Percentiles rank a stretch among this genome's conserved stretches.
Evolutionary conservation across 75 land plant species (phyloP).

Genomic region (Chamaecyparis obtusa): DNA sequence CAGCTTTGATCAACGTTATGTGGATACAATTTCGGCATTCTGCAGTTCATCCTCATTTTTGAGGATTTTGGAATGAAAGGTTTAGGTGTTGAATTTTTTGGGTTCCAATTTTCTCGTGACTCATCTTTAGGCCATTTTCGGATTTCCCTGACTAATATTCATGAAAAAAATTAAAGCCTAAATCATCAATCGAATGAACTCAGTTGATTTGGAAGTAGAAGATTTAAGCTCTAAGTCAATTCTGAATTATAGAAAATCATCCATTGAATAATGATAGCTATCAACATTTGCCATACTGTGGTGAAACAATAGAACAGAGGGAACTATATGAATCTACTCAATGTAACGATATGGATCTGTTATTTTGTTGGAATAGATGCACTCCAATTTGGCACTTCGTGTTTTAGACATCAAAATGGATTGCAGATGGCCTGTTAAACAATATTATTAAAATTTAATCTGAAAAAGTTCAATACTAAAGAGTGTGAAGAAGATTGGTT

Average conservation of each 20-base stretch:
- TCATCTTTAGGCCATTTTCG: not conserved
- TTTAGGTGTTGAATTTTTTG: not conserved
- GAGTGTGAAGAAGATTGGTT: not conserved
- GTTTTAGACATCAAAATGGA: not conserved
- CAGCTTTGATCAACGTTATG: not conserved
- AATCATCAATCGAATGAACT: not conserved
- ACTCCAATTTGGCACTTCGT: not conserved
- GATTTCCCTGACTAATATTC: no score
- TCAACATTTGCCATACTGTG: not conserved
- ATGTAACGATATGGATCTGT: not conserved
- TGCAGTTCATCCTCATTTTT: not conserved
- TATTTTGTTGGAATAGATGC: not conserved
- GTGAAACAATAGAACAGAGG: not conserved
- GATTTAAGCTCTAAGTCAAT: not conserved
- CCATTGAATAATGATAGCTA: not conserved
- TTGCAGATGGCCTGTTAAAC: not conserved
- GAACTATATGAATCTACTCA: not conserved
- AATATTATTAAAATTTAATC: not conserved
- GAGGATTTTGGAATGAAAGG: not conserved
- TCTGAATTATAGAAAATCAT: not conserved
- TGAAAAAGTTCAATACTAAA: not conserved
- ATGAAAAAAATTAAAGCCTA: no score
- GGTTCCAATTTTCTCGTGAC: not conserved
- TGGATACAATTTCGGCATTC: not conserved
- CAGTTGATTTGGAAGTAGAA: not conserved